Evolutionary conservation across 768 basidiomycete species (phyloP).

Genomic region (Pilatotrama ljubarskyi): DNA sequence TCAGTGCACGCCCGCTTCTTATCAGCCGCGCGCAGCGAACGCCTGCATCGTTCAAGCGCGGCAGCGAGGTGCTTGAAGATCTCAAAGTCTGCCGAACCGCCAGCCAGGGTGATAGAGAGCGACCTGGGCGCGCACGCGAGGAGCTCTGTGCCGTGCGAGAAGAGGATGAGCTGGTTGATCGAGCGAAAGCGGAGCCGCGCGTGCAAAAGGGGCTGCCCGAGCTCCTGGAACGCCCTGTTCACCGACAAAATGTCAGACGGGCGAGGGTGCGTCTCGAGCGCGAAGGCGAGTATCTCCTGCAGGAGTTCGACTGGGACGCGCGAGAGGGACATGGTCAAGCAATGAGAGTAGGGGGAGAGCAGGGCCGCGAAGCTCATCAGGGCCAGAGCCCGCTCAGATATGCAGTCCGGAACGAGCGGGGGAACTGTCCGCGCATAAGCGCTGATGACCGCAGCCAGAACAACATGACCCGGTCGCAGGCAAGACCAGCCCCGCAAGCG

Average conservation of each 20-base stretch:
- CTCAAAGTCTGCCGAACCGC: conserved; percentile 31
- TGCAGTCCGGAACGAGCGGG: conserved; percentile 2
- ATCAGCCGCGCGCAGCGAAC: not conserved
- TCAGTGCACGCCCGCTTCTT: not conserved
- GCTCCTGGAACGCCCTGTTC: conserved; percentile 19
- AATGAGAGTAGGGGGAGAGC: not conserved
- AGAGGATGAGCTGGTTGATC: conserved; percentile 28
- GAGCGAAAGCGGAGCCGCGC: conserved; percentile 27
- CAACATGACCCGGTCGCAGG: not conserved
- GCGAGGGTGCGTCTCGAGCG: conserved; percentile 14
- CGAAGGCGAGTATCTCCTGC: conserved; percentile 23
- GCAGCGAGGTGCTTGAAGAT: conserved; percentile 31
- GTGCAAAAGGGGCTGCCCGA: conserved; percentile 27
- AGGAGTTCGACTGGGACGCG: conserved; percentile 26
- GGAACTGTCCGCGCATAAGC: not conserved
- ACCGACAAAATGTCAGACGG: conserved; percentile 25
- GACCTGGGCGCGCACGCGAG: conserved; percentile 30
- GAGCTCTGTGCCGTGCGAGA: conserved; percentile 15
- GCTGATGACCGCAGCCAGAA: not conserved
- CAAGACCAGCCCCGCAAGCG: not conserved
- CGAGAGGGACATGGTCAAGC: conserved; percentile 19
- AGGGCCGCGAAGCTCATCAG: not conserved
- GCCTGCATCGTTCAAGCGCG: conserved; percentile 30
- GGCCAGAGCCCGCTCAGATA: not conserved
- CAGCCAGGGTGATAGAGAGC: conserved; percentile 32